Percentiles rank a stretch among this genome's conserved stretches.
Conservation (phyloP, 2,329 filamentous ascomycete species). For the Aspergillus sp. region DNA sequence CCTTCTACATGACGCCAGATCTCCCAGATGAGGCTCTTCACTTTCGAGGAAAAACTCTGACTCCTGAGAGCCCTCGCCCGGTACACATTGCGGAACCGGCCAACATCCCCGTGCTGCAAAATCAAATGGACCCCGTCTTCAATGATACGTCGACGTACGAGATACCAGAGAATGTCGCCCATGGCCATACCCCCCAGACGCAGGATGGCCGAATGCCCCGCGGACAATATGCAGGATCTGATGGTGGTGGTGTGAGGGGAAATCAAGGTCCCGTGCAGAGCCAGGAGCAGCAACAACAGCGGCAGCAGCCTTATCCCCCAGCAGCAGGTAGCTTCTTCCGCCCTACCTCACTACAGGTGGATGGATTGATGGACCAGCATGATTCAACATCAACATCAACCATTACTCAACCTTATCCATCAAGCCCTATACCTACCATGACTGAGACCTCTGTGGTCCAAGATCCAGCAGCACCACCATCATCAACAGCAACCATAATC, state of each 20-base stretch:
- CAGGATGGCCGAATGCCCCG: neutral
- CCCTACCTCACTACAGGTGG: slow-evolving; percentile 17
- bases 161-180: slow-evolving; percentile 29
- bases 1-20: slow-evolving; percentile 52
- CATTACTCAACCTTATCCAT: neutral
- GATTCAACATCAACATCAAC: slow-evolving; percentile 21
- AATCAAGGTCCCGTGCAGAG: slow-evolving; percentile 10
- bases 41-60: slow-evolving; percentile 61
- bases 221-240: slow-evolving; percentile 1
- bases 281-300: slow-evolving; percentile 11
- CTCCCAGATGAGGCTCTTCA: slow-evolving; percentile 47
- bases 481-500: neutral
- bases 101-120: slow-evolving; percentile 65
- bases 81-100: slow-evolving; percentile 63
- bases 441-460: slow-evolving; percentile 8
- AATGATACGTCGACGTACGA: slow-evolving; percentile 61
- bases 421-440: slow-evolving; percentile 7
- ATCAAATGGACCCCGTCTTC: slow-evolving; percentile 68
- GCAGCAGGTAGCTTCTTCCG: slow-evolving; percentile 6
- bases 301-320: neutral
- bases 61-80: slow-evolving; percentile 67
- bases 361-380: slow-evolving; percentile 21
- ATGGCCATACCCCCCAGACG: neutral
- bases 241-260: slow-evolving; percentile 3
- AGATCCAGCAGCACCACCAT: slow-evolving; percentile 5